Conservation (phyloP, 2,329 filamentous ascomycete genomes). For the Paecilomyces sp. region DNA sequence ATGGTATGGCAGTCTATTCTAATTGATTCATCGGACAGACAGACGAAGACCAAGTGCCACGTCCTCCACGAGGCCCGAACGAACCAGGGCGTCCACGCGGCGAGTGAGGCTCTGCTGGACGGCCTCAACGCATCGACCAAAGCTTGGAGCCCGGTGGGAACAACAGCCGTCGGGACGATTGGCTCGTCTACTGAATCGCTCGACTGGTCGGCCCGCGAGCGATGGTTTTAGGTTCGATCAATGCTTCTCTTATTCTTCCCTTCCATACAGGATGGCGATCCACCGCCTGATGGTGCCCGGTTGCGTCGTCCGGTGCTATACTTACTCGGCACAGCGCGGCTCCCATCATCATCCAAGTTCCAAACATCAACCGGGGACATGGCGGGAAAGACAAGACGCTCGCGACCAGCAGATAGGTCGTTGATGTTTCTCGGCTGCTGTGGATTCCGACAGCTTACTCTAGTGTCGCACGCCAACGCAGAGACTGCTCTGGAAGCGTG, state of each 20-base stretch:
- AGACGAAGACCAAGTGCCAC: neutral
- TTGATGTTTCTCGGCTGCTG: neutral
- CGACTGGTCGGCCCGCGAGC: neutral
- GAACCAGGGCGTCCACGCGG: neutral
- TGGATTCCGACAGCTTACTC: neutral
- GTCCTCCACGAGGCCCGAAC: neutral
- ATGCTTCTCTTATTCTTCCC: neutral
- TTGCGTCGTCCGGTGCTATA: neutral
- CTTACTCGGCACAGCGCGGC: neutral
- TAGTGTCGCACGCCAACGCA: slow-evolving; percentile 1
- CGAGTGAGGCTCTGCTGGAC: neutral
- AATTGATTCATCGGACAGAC: neutral
- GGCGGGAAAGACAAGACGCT: neutral
- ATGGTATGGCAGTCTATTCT: no score
- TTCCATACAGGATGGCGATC: neutral
- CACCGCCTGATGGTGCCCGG: neutral
- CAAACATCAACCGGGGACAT: neutral
- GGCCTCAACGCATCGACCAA: neutral
- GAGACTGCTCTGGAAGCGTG: neutral
- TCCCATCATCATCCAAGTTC: neutral
- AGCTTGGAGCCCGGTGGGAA: neutral
- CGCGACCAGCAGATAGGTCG: neutral
- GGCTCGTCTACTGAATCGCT: neutral
- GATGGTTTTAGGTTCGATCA: neutral
- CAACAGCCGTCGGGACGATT: neutral